Percentiles rank a stretch among this genome's conserved stretches.
Conservation (phyloP, 441 rosid species). For the Melastoma candidum region DNA sequence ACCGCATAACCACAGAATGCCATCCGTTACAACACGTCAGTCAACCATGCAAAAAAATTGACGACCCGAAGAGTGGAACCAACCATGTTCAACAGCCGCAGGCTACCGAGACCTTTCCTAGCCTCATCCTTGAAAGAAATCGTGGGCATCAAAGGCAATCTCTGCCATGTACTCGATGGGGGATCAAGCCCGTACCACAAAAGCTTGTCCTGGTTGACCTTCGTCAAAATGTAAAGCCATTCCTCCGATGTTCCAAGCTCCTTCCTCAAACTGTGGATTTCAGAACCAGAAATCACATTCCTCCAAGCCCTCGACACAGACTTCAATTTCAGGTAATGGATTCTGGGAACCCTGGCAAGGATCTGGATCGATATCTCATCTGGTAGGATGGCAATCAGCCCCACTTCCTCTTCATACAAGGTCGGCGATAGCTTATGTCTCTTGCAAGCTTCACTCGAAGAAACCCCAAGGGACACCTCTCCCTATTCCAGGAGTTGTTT, state of each 20-base stretch:
- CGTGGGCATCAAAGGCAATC: conserved; percentile 65
- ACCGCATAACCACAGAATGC: conserved; percentile 69
- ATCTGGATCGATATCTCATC: conserved; percentile 25
- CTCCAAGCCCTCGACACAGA: conserved; percentile 67
- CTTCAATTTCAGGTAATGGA: conserved; percentile 20
- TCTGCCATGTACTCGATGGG: conserved; percentile 57
- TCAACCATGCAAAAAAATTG: conserved; percentile 50
- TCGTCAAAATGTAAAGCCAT: conserved; percentile 73
- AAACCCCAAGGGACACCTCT: conserved; percentile 4
- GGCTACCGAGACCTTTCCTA: conserved; percentile 30
- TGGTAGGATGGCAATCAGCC: conserved; percentile 22
- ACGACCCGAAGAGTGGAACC: conserved; percentile 40
- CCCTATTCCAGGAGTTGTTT: conserved; percentile 13
- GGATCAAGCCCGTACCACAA: conserved; percentile 82
- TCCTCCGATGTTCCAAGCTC: conserved; percentile 62
- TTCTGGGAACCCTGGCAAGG: conserved; percentile 22
- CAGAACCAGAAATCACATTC: conserved; percentile 41
- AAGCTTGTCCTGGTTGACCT: conserved; percentile 55
- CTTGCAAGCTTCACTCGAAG: conserved; percentile 14
- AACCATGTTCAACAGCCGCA: conserved; percentile 33
- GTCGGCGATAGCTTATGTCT: conserved; percentile 11
- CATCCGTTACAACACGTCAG: conserved; percentile 42
- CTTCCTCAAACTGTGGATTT: conserved; percentile 53
- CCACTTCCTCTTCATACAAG: conserved; percentile 12
- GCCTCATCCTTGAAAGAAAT: conserved; percentile 33